A percentile compares a stretch with the other conserved stretches of the same genome.
These are phyloP conservation scores for Smallanthus sonchifolius DNA, from an alignment of 129 eudicot genomes.

Conservation along the genomic window DNA sequence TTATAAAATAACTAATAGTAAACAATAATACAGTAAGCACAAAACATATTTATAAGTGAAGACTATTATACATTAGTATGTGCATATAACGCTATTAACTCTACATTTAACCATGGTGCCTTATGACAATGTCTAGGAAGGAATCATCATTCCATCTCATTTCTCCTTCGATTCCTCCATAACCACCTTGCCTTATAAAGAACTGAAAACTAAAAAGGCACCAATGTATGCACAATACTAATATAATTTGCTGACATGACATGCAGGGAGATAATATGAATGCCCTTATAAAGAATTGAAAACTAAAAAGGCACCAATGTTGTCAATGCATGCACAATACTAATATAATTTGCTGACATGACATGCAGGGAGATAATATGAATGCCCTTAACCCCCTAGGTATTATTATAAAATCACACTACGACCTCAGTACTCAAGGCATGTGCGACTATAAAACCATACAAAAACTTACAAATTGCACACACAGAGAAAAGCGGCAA, in stretches of 20 bases:
- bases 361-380: no score
- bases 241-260: background rate
- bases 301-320: no score
- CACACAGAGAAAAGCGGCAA: background rate
- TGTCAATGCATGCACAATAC: no score
- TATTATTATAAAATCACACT: conserved; percentile 14
- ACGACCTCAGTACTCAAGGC: conserved; percentile 5
- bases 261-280: conserved; percentile 14
- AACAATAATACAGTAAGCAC: background rate
- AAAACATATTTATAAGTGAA: background rate
- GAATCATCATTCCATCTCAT: background rate
- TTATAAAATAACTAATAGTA: background rate
- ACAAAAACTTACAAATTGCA: no score
- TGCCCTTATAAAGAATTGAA: no score
- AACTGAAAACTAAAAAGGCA: background rate
- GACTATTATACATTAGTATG: background rate
- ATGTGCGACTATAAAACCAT: conserved; percentile 9
- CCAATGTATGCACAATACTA: conserved; percentile 8
- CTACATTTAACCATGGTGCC: background rate
- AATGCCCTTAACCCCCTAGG: conserved; percentile 12
- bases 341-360: no score
- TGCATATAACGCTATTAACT: background rate
- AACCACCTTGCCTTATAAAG: conserved; percentile 8
- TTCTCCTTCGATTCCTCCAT: conserved; percentile 13
- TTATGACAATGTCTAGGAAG: conserved; percentile 14